A percentile compares a stretch with the other conserved stretches of the same genome.
Conservation (phyloP, 305 asterid species). For the Fraxinus albicans region DNA sequence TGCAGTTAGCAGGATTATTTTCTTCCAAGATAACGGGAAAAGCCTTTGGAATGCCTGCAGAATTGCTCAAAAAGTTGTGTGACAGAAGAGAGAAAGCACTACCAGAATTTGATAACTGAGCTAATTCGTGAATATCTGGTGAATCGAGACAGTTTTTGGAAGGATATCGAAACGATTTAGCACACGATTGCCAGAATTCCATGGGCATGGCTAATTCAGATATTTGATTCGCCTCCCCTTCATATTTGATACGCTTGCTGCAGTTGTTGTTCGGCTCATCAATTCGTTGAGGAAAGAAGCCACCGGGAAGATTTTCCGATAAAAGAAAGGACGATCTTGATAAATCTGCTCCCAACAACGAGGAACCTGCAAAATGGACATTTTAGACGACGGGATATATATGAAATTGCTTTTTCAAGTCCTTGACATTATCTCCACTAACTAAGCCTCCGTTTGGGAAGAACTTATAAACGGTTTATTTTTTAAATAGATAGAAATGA, state of each 20-base stretch:
- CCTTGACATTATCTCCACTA: not conserved
- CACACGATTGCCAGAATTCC: constrained; percentile 18
- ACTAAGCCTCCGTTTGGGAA: not conserved
- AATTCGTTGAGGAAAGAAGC: constrained; percentile 37
- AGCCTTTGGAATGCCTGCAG: constrained; percentile 22
- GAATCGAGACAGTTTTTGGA: constrained; percentile 21
- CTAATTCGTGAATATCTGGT: constrained; percentile 23
- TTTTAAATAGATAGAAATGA: not conserved
- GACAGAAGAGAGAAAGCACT: constrained; percentile 84
- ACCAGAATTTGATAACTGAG: constrained; percentile 34
- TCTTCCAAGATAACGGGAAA: constrained; percentile 11
- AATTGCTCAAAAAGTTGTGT: constrained; percentile 19
- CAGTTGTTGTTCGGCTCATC: constrained; percentile 19
- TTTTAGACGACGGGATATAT: not conserved
- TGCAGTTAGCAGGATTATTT: constrained; percentile 12
- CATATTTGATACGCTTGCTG: constrained; percentile 17
- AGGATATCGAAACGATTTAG: constrained; percentile 23
- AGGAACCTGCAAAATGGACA: constrained; percentile 37
- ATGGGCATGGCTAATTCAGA: constrained; percentile 22
- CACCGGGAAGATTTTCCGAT: constrained; percentile 34
- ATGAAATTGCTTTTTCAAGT: not conserved
- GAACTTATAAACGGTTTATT: not conserved
- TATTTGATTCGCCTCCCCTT: constrained; percentile 21
- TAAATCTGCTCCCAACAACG: constrained; percentile 32
- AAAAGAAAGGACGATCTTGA: constrained; percentile 37